phyloP scores from a whole-genome alignment of 2,329 filamentous ascomycete genomes.

The Pestalotiopsis sp. region DNA sequence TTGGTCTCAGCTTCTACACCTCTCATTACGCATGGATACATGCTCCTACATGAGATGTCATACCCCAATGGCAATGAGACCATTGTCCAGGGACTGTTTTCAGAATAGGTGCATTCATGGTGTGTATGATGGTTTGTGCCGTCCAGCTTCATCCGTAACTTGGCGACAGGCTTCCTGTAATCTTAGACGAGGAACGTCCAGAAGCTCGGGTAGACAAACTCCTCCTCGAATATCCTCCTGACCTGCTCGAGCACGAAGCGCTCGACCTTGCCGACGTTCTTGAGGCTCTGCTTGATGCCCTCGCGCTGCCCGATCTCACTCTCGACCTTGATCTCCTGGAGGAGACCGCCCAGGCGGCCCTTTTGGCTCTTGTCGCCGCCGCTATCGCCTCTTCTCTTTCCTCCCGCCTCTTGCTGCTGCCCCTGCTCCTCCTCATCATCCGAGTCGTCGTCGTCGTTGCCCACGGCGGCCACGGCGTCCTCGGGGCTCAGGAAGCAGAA shows the following conservation, averaged over 20 bases:
- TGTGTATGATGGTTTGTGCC: too few species aligned
- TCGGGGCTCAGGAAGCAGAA: slow-evolving; percentile 95
- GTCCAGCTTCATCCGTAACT: neutral
- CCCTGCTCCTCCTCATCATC: slow-evolving; percentile 26
- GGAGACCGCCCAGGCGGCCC: slow-evolving; percentile 67
- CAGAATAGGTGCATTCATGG: too few species aligned
- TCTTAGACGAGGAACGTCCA: slow-evolving; percentile 92
- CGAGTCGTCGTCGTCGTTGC: slow-evolving; percentile 43
- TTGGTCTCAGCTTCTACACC: too few species aligned
- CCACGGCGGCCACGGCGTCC: slow-evolving; percentile 77
- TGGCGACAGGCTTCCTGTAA: neutral
- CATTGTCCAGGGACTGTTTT: too few species aligned
- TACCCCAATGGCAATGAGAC: too few species aligned
- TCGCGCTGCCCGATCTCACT: slow-evolving; percentile 96
- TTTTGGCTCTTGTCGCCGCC: slow-evolving; percentile 31
- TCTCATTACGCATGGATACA: too few species aligned
- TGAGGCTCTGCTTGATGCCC: slow-evolving; percentile 89
- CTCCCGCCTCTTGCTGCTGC: too few species aligned
- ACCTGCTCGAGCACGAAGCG: slow-evolving; percentile 97
- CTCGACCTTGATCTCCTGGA: slow-evolving; percentile 94
- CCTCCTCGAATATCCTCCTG: slow-evolving; percentile 94
- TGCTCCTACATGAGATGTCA: too few species aligned
- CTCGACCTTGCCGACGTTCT: slow-evolving; percentile 98
- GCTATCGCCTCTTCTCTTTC: slow-evolving; percentile 28
- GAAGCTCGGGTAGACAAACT: slow-evolving; percentile 97